phyloP scores from a whole-genome alignment of 2,329 filamentous ascomycete genomes.

The Pezicula radicicola region DNA sequence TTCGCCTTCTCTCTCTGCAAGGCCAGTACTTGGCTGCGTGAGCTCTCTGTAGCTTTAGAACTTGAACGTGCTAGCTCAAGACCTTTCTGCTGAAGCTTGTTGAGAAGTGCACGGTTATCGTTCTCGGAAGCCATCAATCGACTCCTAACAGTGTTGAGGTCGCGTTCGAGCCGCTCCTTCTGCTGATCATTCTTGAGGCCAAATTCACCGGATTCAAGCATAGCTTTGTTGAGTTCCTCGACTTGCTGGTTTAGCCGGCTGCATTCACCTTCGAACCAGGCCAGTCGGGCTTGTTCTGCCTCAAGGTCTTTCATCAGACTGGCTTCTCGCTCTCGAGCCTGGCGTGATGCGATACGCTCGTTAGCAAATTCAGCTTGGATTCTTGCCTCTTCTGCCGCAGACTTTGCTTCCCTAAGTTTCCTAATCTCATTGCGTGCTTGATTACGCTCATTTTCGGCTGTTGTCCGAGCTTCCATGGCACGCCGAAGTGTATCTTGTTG shows the following conservation, averaged over 20 bases:
- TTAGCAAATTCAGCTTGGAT: conserved; percentile 77
- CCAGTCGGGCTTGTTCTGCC: conserved; percentile 70
- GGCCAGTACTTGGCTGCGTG: conserved; percentile 70
- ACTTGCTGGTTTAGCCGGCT: conserved; percentile 74
- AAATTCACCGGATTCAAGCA: conserved; percentile 86
- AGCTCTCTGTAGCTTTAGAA: conserved; percentile 80
- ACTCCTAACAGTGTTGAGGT: conserved; percentile 87
- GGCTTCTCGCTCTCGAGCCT: conserved; percentile 77
- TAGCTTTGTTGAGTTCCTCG: conserved; percentile 81
- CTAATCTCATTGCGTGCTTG: conserved; percentile 85
- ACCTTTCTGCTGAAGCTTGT: conserved; percentile 96
- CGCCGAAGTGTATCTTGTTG: conserved; percentile 89
- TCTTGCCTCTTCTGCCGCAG: conserved; percentile 81
- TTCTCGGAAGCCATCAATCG: conserved; percentile 90
- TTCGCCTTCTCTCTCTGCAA: conserved; percentile 81
- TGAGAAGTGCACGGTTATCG: conserved; percentile 90
- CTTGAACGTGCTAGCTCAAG: conserved; percentile 90
- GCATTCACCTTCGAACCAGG: conserved; percentile 78
- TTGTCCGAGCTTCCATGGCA: conserved; percentile 75
- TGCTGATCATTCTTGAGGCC: conserved; percentile 88
- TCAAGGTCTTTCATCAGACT: conserved; percentile 78
- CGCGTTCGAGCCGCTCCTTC: conserved; percentile 88
- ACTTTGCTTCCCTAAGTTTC: conserved; percentile 76
- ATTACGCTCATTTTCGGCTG: conserved; percentile 83
- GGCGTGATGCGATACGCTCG: conserved; percentile 73